Conservation (phyloP, 768 basidiomycete species). For the Boletus sp. region DNA sequence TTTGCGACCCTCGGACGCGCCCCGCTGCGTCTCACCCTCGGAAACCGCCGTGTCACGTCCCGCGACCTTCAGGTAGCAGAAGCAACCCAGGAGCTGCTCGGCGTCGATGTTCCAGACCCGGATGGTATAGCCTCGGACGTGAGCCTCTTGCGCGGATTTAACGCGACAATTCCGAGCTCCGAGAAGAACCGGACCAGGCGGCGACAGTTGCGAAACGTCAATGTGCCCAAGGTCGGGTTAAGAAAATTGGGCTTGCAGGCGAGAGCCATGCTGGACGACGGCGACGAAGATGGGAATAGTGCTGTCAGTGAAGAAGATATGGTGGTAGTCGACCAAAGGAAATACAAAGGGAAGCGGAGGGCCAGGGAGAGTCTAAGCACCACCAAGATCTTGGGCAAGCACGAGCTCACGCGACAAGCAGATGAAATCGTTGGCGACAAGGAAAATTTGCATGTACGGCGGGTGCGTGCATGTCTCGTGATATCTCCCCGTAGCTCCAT, state of each 20-base stretch:
- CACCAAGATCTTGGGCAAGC: conserved; percentile 70
- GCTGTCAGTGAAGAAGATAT: conserved; percentile 74
- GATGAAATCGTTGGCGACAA: conserved; percentile 88
- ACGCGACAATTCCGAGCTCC: conserved; percentile 90
- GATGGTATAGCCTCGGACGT: conserved; percentile 68
- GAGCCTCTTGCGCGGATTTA: conserved; percentile 86
- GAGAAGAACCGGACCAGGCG: conserved; percentile 73
- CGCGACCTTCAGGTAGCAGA: conserved; percentile 82
- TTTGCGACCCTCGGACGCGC: conserved; percentile 81
- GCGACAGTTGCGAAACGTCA: conserved; percentile 76
- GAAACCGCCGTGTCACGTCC: conserved; percentile 68
- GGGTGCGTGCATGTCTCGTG: conserved; percentile 44
- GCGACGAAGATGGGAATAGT: conserved; percentile 57
- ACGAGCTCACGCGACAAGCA: conserved; percentile 80
- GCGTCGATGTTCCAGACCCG: conserved; percentile 68
- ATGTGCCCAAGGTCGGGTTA: conserved; percentile 70
- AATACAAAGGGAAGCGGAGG: conserved; percentile 40
- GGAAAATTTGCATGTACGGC: conserved; percentile 85
- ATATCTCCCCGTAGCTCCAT: conserved; percentile 4
- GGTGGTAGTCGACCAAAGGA: conserved; percentile 47
- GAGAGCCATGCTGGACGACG: conserved; percentile 57
- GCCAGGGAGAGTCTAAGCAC: conserved; percentile 67
- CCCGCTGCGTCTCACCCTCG: conserved; percentile 64
- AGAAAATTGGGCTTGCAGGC: conserved; percentile 78
- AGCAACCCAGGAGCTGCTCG: conserved; percentile 73